Base-by-base conservation (phyloP, 306 rosid species). In the Prunus armeniaca region DNA sequence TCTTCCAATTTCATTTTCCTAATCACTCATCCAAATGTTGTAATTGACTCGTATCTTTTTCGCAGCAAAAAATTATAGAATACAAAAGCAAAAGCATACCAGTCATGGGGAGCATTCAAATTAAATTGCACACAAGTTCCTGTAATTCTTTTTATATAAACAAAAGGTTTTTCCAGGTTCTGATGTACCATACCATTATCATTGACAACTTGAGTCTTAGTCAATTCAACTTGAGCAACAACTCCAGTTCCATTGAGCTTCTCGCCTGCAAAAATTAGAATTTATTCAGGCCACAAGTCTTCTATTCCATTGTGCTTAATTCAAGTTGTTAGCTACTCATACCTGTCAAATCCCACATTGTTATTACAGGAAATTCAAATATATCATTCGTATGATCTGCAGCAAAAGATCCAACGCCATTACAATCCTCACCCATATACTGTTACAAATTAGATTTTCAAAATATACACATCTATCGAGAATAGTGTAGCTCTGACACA, bases 261-360 rank as follows among this genome's bases (percentile, higher is more conserved):
- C 72, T 34, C 72, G 17, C 65, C 72, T 76, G 55, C 50, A 66
- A 76, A 34, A 65, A 24, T 5, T 41, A 19, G 12, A 62, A 28
- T 2, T 76, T 66, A 52, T 56, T 65, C 15, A 65, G 32, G 43
- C 71, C 5, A 65, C 65, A 34, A 22, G 50, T 52, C 14, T 22
- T 64, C 71, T 64, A 64, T 13, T 63, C 34, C 50, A 6, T 24
- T 7, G 66, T 72, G 55, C 66, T 34, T 5, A 15, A 19, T 30
- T 49, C 15, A 27, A 22, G 43, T 43, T 64, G 64, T 50, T 45
- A 50, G 18, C 54, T 30, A 2, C 43, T 27, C 43, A 27, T 76
- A 76, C 65, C 79, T 65, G 45, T 3, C 17, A 25, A 49, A 14
- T 66, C 13, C 38, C 30, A 15, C 73, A 45, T 25, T 41, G 22